These are phyloP conservation scores for Geranium brycei DNA, from an alignment of 345 rosid species.

Conservation along the genomic window DNA sequence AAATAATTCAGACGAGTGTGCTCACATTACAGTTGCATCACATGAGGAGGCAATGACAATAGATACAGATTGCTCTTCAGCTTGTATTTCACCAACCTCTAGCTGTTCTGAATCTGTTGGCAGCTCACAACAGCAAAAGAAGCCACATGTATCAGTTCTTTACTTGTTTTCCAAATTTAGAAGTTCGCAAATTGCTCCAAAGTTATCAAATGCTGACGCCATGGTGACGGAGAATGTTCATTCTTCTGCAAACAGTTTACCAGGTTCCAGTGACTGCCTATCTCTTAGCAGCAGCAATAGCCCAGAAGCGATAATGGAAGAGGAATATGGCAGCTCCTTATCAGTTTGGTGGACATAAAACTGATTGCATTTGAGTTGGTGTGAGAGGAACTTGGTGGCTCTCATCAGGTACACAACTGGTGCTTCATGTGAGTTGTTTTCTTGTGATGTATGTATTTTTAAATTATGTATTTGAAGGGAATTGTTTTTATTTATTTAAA, in stretches of 20 bases:
- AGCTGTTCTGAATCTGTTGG: too few relatives aligned
- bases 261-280: neutral
- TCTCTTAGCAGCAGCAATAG: neutral
- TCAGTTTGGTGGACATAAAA: neutral
- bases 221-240: neutral
- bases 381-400: neutral
- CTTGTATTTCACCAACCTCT: too few relatives aligned
- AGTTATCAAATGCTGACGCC: neutral
- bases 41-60: neutral
- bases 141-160: neutral
- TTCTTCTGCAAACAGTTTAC: neutral
- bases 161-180: neutral
- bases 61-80: neutral
- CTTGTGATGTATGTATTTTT: too few relatives aligned
- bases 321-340: neutral
- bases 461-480: neutral
- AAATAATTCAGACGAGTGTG: neutral
- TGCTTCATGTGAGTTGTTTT: neutral
- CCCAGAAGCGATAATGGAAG: neutral
- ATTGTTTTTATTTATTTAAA: too few relatives aligned
- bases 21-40: neutral
- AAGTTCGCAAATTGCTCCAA: neutral
- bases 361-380: neutral
- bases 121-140: neutral
- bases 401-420: neutral